phyloP scores from a whole-genome alignment of 2,329 filamentous ascomycete species.

The Xylariales sp. region DNA sequence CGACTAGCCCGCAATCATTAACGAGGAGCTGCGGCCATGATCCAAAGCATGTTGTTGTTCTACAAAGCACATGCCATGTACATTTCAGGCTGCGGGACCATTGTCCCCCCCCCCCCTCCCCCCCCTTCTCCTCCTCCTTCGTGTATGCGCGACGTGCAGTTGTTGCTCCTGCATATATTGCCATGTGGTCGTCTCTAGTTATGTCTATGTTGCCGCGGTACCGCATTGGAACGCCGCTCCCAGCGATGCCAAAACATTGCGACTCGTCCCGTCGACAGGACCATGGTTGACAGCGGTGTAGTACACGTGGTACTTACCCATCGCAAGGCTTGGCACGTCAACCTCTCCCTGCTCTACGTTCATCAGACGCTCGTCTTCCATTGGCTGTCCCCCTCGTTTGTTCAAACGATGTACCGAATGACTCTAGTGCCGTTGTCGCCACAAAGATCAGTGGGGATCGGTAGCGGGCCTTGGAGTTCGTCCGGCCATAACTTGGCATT shows the following conservation, averaged over 20 bases:
- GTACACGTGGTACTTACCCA: not conserved
- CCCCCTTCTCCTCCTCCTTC: no score
- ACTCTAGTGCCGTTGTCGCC: not conserved
- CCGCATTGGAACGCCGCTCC: no score
- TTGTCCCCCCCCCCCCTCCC: no score
- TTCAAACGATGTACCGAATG: not conserved
- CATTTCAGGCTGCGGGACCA: no score
- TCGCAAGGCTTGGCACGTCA: not conserved
- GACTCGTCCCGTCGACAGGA: not conserved
- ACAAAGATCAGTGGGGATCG: not conserved
- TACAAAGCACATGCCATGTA: no score
- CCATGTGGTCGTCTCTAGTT: conserved; percentile 5
- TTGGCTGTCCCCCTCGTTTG: not conserved
- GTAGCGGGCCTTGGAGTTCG: conserved; percentile 8
- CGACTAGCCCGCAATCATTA: not conserved
- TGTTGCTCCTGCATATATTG: conserved; percentile 4
- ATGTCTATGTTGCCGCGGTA: no score
- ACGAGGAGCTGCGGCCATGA: not conserved
- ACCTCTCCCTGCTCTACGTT: conserved; percentile 1
- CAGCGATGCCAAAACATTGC: not conserved
- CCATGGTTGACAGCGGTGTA: not conserved
- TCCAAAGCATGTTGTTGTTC: not conserved
- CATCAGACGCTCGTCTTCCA: not conserved
- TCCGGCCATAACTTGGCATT: conserved; percentile 6
- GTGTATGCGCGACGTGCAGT: conserved; percentile 1